phyloP scores from a whole-genome alignment of 345 rosid genomes.

The Leavenworthia alabamica region DNA sequence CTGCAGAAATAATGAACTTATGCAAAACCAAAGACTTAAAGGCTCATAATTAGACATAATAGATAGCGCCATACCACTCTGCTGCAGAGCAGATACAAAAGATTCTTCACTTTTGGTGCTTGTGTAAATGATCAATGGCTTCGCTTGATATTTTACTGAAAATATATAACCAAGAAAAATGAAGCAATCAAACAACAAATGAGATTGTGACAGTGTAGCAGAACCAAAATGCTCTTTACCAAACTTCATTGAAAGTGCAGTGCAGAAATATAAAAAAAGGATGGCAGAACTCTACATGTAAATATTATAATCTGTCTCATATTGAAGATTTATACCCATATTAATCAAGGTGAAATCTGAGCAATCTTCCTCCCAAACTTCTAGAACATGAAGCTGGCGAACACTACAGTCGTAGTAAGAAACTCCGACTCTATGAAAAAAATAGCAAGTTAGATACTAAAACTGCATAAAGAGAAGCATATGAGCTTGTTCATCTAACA shows the following conservation, averaged over 20 bases:
- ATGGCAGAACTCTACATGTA: neutral
- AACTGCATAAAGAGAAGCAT: neutral
- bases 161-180: conserved; percentile 8
- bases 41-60: conserved; percentile 5
- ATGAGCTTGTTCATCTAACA: neutral
- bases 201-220: conserved; percentile 1
- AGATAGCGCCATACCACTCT: conserved; percentile 49
- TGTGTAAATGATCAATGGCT: conserved; percentile 66
- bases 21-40: conserved; percentile 19
- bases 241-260: neutral
- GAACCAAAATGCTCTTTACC: neutral
- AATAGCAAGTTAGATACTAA: conserved; percentile 1
- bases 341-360: conserved; percentile 67
- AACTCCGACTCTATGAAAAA: conserved; percentile 60
- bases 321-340: conserved; percentile 44
- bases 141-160: conserved; percentile 86
- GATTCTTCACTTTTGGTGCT: conserved; percentile 92
- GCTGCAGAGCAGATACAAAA: conserved; percentile 70
- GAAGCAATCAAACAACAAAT: neutral
- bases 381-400: conserved; percentile 87
- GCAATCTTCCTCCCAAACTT: conserved; percentile 86
- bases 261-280: neutral
- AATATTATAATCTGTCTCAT: neutral
- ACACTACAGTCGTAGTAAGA: conserved; percentile 75
- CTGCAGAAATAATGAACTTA: conserved; percentile 42